These are phyloP conservation scores for Suzukiozyma palmioleophila DNA, from an alignment of 1,139 yeast species.

Conservation along the genomic window DNA sequence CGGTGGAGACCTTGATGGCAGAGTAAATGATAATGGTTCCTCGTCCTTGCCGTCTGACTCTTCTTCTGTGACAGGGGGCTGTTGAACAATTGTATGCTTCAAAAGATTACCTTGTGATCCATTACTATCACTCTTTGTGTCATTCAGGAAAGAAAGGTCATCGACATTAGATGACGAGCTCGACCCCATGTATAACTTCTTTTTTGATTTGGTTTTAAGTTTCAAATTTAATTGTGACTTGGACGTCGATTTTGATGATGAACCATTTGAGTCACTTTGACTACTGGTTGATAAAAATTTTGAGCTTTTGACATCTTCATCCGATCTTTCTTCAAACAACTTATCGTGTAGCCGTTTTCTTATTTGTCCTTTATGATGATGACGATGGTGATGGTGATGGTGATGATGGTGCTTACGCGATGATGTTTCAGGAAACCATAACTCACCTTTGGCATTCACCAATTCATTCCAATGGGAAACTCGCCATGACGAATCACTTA, in stretches of 20 bases:
- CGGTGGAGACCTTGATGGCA: slow-evolving; percentile 2
- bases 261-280: slow-evolving; percentile 1
- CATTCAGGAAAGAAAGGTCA: not conserved
- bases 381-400: slow-evolving; percentile 4
- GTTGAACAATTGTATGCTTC: slow-evolving; percentile 9
- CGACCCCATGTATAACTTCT: slow-evolving; percentile 4
- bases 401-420: slow-evolving; percentile 4
- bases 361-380: not conserved
- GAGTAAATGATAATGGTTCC: slow-evolving; percentile 1
- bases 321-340: slow-evolving; percentile 20
- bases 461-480: slow-evolving; percentile 61
- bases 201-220: not conserved
- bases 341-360: slow-evolving; percentile 25
- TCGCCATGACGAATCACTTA: slow-evolving; percentile 66
- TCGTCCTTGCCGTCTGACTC: not conserved
- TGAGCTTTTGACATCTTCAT: slow-evolving; percentile 4
- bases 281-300: slow-evolving; percentile 1
- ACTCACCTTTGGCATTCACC: slow-evolving; percentile 46
- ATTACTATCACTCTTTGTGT: not conserved
- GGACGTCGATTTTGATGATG: not conserved
- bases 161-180: slow-evolving; percentile 4
- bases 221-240: not conserved
- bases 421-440: slow-evolving; percentile 48
- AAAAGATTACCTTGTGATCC: slow-evolving; percentile 9
- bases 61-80: slow-evolving; percentile 3